Conservation (phyloP, 2,329 filamentous ascomycete species). For the Fusarium mangiferae region DNA sequence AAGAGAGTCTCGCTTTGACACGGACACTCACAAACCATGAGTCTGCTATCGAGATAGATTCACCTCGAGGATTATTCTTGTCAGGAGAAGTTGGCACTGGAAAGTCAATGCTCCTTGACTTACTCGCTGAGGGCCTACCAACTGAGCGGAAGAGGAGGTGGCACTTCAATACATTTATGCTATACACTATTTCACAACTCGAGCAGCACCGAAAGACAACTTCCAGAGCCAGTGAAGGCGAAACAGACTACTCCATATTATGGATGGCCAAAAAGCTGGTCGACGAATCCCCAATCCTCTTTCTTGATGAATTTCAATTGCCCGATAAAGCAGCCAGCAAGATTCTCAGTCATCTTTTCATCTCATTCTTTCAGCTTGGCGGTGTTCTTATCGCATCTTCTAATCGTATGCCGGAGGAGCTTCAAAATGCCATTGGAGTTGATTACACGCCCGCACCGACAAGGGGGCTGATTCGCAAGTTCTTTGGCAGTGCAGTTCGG, state of each 20-base stretch:
- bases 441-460: constrained; percentile 70
- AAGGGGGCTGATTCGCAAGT: constrained; percentile 61
- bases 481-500: constrained; percentile 54
- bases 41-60: constrained; percentile 75
- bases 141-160: constrained; percentile 77
- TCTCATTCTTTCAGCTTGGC: constrained; percentile 82
- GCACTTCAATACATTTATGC: constrained; percentile 90
- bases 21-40: constrained; percentile 76
- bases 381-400: constrained; percentile 84
- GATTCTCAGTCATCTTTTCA: constrained; percentile 81
- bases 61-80: constrained; percentile 78
- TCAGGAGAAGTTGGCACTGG: constrained; percentile 86
- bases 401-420: constrained; percentile 85
- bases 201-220: constrained; percentile 68
- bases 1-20: constrained; percentile 72
- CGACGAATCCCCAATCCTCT: constrained; percentile 78
- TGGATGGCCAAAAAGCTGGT: constrained; percentile 81
- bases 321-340: constrained; percentile 82
- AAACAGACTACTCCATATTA: constrained; percentile 72
- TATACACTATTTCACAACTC: constrained; percentile 77
- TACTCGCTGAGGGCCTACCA: constrained; percentile 82
- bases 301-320: constrained; percentile 85
- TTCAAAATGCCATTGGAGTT: constrained; percentile 78
- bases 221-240: constrained; percentile 20
- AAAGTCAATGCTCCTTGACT: constrained; percentile 85